Evolutionary conservation across 345 rosid genomes (phyloP).

Genomic region (Hibiscus trionum): DNA sequence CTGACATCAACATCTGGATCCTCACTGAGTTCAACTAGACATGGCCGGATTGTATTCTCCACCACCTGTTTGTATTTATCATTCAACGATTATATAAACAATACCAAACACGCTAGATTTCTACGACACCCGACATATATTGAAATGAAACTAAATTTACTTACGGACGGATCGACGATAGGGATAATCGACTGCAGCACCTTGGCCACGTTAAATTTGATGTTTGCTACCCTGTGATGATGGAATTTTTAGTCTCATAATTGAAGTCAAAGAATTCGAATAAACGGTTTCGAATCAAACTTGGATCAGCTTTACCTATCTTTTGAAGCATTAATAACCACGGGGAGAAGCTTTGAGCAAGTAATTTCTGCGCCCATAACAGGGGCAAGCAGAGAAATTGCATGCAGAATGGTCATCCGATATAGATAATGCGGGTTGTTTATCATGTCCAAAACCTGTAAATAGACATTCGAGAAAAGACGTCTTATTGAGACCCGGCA

Average conservation of each 20-base stretch:
- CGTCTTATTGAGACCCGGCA: background rate
- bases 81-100: background rate
- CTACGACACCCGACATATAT: background rate
- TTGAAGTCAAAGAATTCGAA: background rate
- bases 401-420: constrained; percentile 79
- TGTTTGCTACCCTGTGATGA: constrained; percentile 78
- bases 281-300: background rate
- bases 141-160: constrained; percentile 19
- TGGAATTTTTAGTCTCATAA: background rate
- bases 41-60: constrained; percentile 57
- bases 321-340: constrained; percentile 68
- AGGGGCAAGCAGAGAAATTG: constrained; percentile 81
- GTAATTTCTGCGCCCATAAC: constrained; percentile 86
- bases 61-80: constrained; percentile 36
- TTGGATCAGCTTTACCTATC: constrained; percentile 50
- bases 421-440: constrained; percentile 82
- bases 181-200: constrained; percentile 81
- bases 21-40: constrained; percentile 62
- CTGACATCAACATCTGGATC: constrained; percentile 80
- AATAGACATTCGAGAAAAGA: background rate
- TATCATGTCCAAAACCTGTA: constrained; percentile 79
- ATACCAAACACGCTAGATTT: background rate
- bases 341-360: constrained; percentile 75
- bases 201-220: constrained; percentile 94
- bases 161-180: constrained; percentile 74